A percentile compares a stretch with the other conserved stretches of the same genome.
Evolutionary conservation across 805 yeast genomes (phyloP).

Genomic region (Ogataea corticis): DNA sequence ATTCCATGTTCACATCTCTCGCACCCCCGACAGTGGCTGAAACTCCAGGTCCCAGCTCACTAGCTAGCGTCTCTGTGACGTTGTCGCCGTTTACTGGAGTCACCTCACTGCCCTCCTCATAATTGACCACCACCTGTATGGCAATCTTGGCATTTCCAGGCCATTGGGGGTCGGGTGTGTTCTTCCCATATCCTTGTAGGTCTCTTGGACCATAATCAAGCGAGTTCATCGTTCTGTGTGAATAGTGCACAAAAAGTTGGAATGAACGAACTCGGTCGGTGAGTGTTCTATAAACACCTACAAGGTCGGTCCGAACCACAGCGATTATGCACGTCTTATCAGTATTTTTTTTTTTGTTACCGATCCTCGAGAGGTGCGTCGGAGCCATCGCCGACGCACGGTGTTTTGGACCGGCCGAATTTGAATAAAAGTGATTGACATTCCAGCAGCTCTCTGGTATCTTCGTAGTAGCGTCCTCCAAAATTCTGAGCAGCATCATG

Average conservation of each 20-base stretch:
- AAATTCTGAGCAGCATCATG: no score
- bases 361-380: neutral
- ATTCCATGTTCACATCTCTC: constrained; percentile 20
- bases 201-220: constrained; percentile 20
- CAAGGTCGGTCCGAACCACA: no score
- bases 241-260: no score
- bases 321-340: neutral
- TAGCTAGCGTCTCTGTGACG: constrained; percentile 16
- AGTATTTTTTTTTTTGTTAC: neutral
- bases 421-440: neutral
- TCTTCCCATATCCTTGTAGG: constrained; percentile 26
- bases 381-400: no score
- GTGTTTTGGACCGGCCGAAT: no score
- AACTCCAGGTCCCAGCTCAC: constrained; percentile 22
- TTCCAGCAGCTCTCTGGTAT: no score
- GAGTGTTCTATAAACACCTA: no score
- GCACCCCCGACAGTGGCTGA: constrained; percentile 11
- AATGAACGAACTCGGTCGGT: no score
- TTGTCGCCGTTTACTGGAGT: constrained; percentile 19
- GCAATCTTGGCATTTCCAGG: constrained; percentile 27
- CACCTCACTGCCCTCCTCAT: constrained; percentile 32
- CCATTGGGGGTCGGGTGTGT: constrained; percentile 27
- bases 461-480: no score
- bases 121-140: constrained; percentile 27
- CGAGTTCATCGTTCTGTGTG: constrained; percentile 4